A percentile compares a stretch with the other conserved stretches of the same genome.
phyloP scores from a whole-genome alignment of 108 stramenopile species.

The Craspedostauros australis region DNA sequence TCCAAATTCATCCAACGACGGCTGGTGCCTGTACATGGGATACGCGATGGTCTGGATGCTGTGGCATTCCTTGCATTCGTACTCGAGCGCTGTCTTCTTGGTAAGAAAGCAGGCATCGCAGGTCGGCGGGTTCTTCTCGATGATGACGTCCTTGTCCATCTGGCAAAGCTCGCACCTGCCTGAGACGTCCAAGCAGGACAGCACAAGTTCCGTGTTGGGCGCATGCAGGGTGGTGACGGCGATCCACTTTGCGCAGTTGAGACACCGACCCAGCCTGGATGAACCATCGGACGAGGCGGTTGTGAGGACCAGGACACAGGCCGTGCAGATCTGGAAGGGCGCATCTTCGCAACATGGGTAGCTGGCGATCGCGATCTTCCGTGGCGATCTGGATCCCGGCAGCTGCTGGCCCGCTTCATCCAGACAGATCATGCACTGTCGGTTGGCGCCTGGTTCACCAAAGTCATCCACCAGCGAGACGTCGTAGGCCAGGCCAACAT shows the following conservation, averaged over 20 bases:
- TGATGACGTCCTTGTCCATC: not conserved
- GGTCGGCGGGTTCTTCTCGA: not conserved
- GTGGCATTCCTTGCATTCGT: constrained; percentile 10
- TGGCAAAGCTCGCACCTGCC: constrained; percentile 7
- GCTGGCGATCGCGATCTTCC: constrained; percentile 3
- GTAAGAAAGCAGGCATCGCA: constrained; percentile 13
- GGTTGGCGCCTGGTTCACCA: too few species aligned
- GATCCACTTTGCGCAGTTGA: constrained; percentile 4
- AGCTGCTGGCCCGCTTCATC: too few species aligned
- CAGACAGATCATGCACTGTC: too few species aligned
- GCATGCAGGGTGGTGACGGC: constrained; percentile 2
- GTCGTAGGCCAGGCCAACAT: too few species aligned
- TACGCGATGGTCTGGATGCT: not conserved
- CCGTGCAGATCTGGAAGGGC: constrained; percentile 7
- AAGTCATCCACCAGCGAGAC: too few species aligned
- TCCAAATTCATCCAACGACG: not conserved
- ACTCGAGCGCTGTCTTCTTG: not conserved
- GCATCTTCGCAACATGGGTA: constrained; percentile 7
- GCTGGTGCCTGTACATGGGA: constrained; percentile 7
- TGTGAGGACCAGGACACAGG: constrained; percentile 8
- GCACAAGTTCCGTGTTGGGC: not conserved
- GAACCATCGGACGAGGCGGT: not conserved
- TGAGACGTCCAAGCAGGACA: not conserved
- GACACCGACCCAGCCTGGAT: constrained; percentile 8
- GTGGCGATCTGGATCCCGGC: too few species aligned